phyloP scores from a whole-genome alignment of 768 basidiomycete genomes.

The Wakefieldia striispora region DNA sequence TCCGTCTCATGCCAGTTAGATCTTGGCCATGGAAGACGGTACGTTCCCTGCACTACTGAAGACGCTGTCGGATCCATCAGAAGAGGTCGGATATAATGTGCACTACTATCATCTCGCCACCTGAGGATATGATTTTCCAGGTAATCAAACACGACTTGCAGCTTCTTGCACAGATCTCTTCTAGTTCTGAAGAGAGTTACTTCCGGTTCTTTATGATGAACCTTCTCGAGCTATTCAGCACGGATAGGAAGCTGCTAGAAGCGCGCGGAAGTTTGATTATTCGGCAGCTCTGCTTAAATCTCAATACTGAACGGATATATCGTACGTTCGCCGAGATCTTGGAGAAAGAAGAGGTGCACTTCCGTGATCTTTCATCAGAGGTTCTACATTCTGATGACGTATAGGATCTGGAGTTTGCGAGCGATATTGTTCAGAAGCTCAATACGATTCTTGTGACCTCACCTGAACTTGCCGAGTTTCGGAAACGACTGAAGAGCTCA shows the following conservation, averaged over 20 bases:
- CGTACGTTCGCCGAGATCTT: constrained; percentile 94
- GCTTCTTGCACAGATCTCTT: constrained; percentile 94
- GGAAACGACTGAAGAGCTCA: constrained; percentile 87
- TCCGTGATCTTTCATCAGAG: neutral
- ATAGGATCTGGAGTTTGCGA: constrained; percentile 96
- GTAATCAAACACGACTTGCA: constrained; percentile 97
- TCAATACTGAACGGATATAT: constrained; percentile 95
- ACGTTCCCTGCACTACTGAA: constrained; percentile 95
- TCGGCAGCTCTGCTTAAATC: constrained; percentile 87
- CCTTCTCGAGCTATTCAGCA: constrained; percentile 91
- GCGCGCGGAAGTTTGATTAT: constrained; percentile 94
- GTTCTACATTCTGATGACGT: neutral
- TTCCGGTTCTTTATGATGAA: constrained; percentile 97
- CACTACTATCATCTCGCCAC: neutral
- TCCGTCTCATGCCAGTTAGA: constrained; percentile 44
- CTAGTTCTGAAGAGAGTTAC: constrained; percentile 91
- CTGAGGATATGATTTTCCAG: constrained; percentile 35
- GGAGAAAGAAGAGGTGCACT: constrained; percentile 90
- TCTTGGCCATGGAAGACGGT: constrained; percentile 93
- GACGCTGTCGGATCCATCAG: constrained; percentile 93
- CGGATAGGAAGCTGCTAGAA: constrained; percentile 86
- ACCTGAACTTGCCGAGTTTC: constrained; percentile 92
- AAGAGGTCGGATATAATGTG: constrained; percentile 58
- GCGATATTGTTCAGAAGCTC: constrained; percentile 95
- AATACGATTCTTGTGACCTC: constrained; percentile 97